These are phyloP conservation scores for Ceratobasidium sp. DNA, from an alignment of 1,284 basidiomycete species.

Conservation along the genomic window DNA sequence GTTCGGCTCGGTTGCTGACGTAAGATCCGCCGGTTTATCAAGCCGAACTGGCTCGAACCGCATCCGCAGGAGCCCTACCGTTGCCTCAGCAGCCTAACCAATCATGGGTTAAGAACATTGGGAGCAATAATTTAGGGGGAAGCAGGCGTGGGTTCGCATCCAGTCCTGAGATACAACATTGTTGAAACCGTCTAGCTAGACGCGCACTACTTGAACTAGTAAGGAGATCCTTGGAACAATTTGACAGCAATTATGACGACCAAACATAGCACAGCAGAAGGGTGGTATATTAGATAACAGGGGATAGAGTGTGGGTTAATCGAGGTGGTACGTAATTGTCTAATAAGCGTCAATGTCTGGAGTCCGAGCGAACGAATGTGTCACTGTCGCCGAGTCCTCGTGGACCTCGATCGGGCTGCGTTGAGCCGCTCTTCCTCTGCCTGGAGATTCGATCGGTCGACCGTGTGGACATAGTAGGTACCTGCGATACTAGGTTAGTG, in stretches of 20 bases:
- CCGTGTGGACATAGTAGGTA: slow-evolving; percentile 48
- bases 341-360: slow-evolving; percentile 21
- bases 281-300: slow-evolving; percentile 15
- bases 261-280: slow-evolving; percentile 14
- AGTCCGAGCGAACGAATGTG: slow-evolving; percentile 13
- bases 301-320: slow-evolving; percentile 21
- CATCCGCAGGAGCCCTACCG: too few species aligned
- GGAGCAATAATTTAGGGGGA: not conserved
- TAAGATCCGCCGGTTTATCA: too few species aligned
- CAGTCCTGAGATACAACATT: slow-evolving; percentile 20
- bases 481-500: slow-evolving; percentile 33
- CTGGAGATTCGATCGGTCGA: slow-evolving; percentile 45
- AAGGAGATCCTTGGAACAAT: slow-evolving; percentile 7
- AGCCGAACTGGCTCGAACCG: too few species aligned
- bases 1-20: too few species aligned
- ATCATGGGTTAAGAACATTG: not conserved
- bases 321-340: slow-evolving; percentile 20
- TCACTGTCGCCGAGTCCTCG: slow-evolving; percentile 40
- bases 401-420: slow-evolving; percentile 41
- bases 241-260: slow-evolving; percentile 26
- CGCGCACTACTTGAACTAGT: slow-evolving; percentile 8
- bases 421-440: slow-evolving; percentile 42
- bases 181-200: slow-evolving; percentile 3
- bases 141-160: slow-evolving; percentile 8
- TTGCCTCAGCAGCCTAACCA: not conserved